Conservation (phyloP, 2,329 filamentous ascomycete genomes). For the Ilyonectria destructans region DNA sequence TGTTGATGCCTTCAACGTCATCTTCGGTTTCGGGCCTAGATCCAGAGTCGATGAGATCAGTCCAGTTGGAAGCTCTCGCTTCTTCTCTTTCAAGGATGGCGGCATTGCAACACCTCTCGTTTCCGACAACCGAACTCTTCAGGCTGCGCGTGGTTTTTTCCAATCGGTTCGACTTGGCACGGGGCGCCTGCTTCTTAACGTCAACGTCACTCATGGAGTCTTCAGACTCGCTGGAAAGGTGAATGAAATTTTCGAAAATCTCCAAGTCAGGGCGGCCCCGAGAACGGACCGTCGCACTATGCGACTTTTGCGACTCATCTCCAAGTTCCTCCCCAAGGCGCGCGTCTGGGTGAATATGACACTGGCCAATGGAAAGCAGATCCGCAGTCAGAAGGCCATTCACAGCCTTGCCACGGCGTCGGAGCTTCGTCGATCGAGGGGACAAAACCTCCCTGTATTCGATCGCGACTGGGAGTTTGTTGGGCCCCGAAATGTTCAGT, state of each 20-base stretch:
- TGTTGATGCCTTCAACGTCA: constrained; percentile 68
- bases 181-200: constrained; percentile 69
- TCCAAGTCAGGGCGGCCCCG: constrained; percentile 40
- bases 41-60: constrained; percentile 53
- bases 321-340: constrained; percentile 58
- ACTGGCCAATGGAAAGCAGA: constrained; percentile 51
- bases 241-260: constrained; percentile 52
- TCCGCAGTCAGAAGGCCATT: constrained; percentile 52
- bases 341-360: constrained; percentile 55
- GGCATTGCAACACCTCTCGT: constrained; percentile 50
- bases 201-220: constrained; percentile 69
- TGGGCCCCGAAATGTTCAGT: constrained; percentile 54
- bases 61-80: constrained; percentile 64
- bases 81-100: constrained; percentile 61
- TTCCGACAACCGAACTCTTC: constrained; percentile 51
- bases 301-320: constrained; percentile 49
- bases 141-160: constrained; percentile 69
- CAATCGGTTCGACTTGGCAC: constrained; percentile 70
- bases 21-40: constrained; percentile 64
- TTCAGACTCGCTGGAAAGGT: constrained; percentile 62
- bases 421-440: constrained; percentile 41
- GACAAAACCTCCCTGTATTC: constrained; percentile 46
- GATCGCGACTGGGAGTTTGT: constrained; percentile 46
- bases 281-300: constrained; percentile 24
- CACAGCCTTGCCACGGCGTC: constrained; percentile 47